Evolutionary conservation across 192 early-diverging fungal genomes (phyloP).

Genomic region (Chytriomyces sp.): DNA sequence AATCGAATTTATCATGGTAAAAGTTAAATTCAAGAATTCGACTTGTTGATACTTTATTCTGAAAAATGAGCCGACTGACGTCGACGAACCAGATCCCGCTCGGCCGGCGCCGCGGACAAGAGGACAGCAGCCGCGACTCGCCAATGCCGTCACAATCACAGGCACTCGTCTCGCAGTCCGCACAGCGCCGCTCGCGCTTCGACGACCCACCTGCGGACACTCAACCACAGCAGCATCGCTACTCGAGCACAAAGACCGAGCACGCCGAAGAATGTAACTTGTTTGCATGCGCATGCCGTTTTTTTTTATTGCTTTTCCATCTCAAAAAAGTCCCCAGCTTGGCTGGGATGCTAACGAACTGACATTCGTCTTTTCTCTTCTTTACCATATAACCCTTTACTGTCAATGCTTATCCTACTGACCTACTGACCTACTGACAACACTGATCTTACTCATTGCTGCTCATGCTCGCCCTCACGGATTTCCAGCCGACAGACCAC

Average conservation of each 20-base stretch:
- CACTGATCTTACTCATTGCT: neutral
- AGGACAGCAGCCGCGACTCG: conserved; percentile 7
- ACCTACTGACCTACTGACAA: conserved; percentile 3
- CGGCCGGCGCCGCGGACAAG: conserved; percentile 31
- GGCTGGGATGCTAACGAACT: neutral
- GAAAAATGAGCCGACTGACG: too few species aligned
- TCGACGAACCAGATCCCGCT: conserved; percentile 48
- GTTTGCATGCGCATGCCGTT: neutral
- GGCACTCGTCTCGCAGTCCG: conserved; percentile 3
- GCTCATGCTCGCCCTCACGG: neutral
- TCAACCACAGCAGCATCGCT: neutral
- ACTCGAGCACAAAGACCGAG: neutral
- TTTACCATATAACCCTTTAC: conserved; percentile 15
- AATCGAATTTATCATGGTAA: too few species aligned
- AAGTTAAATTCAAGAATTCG: too few species aligned
- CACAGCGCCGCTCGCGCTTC: neutral
- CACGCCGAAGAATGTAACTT: conserved; percentile 11
- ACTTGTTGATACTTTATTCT: too few species aligned
- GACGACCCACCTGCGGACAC: conserved; percentile 7
- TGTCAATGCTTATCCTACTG: conserved; percentile 2
- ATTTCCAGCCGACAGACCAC: conserved; percentile 41
- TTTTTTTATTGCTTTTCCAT: neutral
- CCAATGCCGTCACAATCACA: neutral
- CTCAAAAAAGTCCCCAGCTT: too few species aligned
- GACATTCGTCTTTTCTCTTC: conserved; percentile 3